These are phyloP conservation scores for Torulaspora delbrueckii DNA, from an alignment of 805 yeast species.

Conservation along the genomic window DNA sequence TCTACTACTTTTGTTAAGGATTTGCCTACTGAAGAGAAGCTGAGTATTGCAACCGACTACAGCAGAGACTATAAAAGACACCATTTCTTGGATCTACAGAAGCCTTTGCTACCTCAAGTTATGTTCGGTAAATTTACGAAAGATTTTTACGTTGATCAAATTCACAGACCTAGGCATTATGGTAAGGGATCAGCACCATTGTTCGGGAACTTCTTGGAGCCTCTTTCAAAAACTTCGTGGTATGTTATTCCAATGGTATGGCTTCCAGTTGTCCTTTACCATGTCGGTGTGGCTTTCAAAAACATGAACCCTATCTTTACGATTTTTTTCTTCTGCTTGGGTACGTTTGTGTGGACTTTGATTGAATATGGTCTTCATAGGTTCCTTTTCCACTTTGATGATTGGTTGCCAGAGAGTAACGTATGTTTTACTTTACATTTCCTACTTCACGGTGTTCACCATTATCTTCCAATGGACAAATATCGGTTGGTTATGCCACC, in stretches of 20 bases:
- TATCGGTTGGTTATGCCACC: constrained; percentile 96
- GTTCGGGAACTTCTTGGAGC: constrained; percentile 93
- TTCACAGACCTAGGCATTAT: constrained; percentile 96
- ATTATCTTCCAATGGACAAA: constrained; percentile 95
- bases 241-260: constrained; percentile 83
- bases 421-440: constrained; percentile 78
- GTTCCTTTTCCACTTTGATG: constrained; percentile 88
- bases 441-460: constrained; percentile 92
- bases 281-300: constrained; percentile 55
- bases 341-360: constrained; percentile 90
- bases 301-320: constrained; percentile 45
- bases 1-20: constrained; percentile 52
- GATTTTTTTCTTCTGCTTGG: constrained; percentile 60
- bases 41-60: constrained; percentile 76
- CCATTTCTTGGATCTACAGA: constrained; percentile 78
- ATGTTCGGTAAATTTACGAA: constrained; percentile 69
- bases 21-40: constrained; percentile 66
- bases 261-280: constrained; percentile 72
- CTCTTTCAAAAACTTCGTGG: constrained; percentile 89
- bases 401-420: constrained; percentile 75
- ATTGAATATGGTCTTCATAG: constrained; percentile 87
- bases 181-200: constrained; percentile 95
- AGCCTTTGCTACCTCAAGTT: constrained; percentile 79
- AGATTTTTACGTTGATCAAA: constrained; percentile 90
- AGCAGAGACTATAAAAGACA: constrained; percentile 66